Base-by-base conservation (phyloP, 2,329 filamentous ascomycete species). In the Aspergillus calidoustus region DNA sequence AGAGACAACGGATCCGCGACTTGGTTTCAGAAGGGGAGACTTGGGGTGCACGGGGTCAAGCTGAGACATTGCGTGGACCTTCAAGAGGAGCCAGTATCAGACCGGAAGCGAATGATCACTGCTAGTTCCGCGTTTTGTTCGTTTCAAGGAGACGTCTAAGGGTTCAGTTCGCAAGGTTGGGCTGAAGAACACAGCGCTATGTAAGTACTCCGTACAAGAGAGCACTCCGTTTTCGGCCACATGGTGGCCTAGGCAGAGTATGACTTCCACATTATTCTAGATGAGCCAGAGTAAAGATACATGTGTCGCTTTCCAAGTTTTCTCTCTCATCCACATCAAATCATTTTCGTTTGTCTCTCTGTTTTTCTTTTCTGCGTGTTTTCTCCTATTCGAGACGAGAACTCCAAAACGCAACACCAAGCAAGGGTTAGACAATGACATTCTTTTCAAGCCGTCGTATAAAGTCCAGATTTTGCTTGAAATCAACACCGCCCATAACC, bases 381-480 rank as follows among this genome's bases (percentile, higher is more conserved):
- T 38, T 49, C 22, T 57, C 44, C 22, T 44, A 5, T 57, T 25
- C 47, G 51, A 48, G 22, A 13, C 23, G 55, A 50, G 34, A 53
- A 41, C 28, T 25, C 49, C 49, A 59, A 51, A 59, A 59, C 56
- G 57, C 49, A 48, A 31, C 41, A 59, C 48, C 25, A 58, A 31
- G 49, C 41, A 53, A 53, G 48, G n/a, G 28, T 52, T 41, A 38
- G 38, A 52, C 44, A 57, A 31, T 41, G 19, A 57, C 38, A 57
- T 57, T 51, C 57, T 47, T 38, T 55, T 49, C 49, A 47, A 60
- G 38, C 23, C 9, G 13, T 30, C 48, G n/a, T 38, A 56, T 41
- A 41, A 41, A 48, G 28, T 38, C 48, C 47, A 41, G 25, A 52
- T 25, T 25, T 23, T 17, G 44, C n/a, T 38, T 30, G 13, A 38